These are phyloP conservation scores for Septoria linicola DNA, from an alignment of 2,329 filamentous ascomycete genomes.

Conservation along the genomic window DNA sequence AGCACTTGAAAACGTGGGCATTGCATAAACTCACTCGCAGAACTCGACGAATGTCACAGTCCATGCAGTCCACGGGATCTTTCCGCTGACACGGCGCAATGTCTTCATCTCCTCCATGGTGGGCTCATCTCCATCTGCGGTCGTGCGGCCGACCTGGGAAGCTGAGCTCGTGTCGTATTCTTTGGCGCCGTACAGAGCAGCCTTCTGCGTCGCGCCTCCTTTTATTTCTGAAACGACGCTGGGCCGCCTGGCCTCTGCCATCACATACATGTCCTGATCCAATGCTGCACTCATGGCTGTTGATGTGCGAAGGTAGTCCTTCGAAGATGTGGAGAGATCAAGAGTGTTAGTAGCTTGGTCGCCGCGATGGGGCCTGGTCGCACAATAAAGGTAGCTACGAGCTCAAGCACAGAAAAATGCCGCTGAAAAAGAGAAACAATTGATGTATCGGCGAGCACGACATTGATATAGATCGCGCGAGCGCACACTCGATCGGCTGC, in stretches of 20 bases:
- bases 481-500: constrained; percentile 1
- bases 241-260: constrained; percentile 29
- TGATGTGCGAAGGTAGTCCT: neutral
- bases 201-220: constrained; percentile 24
- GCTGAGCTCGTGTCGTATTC: constrained; percentile 18
- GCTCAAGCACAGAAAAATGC: constrained; percentile 7
- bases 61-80: constrained; percentile 48
- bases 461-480: constrained; percentile 12
- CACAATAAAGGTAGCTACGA: constrained; percentile 1
- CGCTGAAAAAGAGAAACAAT: neutral
- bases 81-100: constrained; percentile 48
- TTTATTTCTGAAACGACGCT: constrained; percentile 20
- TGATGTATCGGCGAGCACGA: constrained; percentile 1
- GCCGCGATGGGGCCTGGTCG: constrained; percentile 1
- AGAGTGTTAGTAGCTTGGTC: neutral
- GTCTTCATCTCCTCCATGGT: constrained; percentile 46
- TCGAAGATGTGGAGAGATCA: neutral
- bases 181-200: constrained; percentile 19
- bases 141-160: constrained; percentile 13
- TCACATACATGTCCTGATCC: constrained; percentile 25
- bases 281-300: constrained; percentile 22
- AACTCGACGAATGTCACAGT: constrained; percentile 51
- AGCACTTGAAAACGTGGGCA: neutral
- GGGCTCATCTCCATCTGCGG: constrained; percentile 38
- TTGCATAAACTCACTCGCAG: constrained; percentile 38